Percentiles rank a stretch among this genome's conserved stretches.
Conservation (phyloP, 192 early-diverging fungal species). For the Mortierella antarctica region DNA sequence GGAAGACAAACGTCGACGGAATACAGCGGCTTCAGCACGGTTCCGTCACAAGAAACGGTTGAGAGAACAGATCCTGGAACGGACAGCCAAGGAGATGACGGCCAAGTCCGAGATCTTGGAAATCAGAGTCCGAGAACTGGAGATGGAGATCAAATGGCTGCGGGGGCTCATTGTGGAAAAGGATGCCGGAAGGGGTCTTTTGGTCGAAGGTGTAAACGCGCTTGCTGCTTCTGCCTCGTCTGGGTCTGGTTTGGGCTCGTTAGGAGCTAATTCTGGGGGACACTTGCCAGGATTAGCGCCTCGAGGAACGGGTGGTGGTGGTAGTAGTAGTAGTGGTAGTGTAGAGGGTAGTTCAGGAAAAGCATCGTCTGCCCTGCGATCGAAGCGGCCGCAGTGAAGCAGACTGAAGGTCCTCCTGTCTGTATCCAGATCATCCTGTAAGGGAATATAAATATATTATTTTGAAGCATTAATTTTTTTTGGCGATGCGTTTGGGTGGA, state of each 20-base stretch:
- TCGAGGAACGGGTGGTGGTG: background rate
- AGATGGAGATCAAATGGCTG: constrained; percentile 94
- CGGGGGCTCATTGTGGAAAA: constrained; percentile 71
- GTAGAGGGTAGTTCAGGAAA: too few relatives aligned
- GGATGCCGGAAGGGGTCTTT: constrained; percentile 14
- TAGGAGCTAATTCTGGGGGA: too few relatives aligned
- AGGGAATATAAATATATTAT: too few relatives aligned
- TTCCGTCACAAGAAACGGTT: constrained; percentile 96
- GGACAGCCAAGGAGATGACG: constrained; percentile 83
- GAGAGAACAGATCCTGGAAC: constrained; percentile 89
- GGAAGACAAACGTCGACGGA: constrained; percentile 93
- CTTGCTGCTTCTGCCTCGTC: too few relatives aligned
- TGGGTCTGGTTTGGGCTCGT: too few relatives aligned
- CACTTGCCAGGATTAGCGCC: too few relatives aligned
- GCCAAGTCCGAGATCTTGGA: constrained; percentile 81
- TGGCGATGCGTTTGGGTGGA: too few relatives aligned
- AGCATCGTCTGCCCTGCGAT: too few relatives aligned
- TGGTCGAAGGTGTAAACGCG: background rate
- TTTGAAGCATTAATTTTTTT: too few relatives aligned
- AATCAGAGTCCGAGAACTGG: constrained; percentile 81
- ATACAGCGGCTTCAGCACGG: constrained; percentile 94
- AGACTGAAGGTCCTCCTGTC: too few relatives aligned
- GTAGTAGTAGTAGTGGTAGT: constrained; percentile 1
- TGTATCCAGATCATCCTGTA: too few relatives aligned
- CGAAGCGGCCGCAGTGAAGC: too few relatives aligned